Evolutionary conservation across 257 asterid genomes (phyloP), one percentile per base, ranked within the genome.

Genomic region (Cruciata laevipes): DNA sequence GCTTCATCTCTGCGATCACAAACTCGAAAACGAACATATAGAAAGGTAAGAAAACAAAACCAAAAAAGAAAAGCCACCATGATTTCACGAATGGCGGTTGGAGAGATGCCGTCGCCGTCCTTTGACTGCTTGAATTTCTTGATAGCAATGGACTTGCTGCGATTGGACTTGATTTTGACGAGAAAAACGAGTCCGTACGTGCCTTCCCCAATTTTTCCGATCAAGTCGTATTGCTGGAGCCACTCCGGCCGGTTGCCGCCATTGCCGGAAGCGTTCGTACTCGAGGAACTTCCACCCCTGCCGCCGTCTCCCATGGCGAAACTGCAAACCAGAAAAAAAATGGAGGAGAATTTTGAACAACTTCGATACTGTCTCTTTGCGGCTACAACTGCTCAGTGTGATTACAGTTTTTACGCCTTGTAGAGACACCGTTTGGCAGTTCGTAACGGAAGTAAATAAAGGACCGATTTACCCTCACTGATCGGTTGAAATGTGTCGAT

Each of bases 11-110:
- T n/a, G 42, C 17, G 9, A 16, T 31, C 16, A 17, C 21, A 30
- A 25, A 58, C 37, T 58, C 17, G 35, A 56, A 21, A 51, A 47
- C 0, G 20, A 66, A 52, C 57, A 23, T 53, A 1, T 30, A 21
- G 20, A 11, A 67, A 51, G 55, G 6, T 47, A 47, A n/a, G n/a
- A 47, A 4, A 35, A 37, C 0, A 7, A 7, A 14, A 17, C 35
- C 31, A 17, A 21, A 27, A 7, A 14, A 7, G 21, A 47, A 47
- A 47, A 25, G 3, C 23, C 66, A 93, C 99, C 99, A 93, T 93
- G 67, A 93, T 93, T 84, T 93, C 99, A 25, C 98, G 96, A 78
- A 92, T 92, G 31, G 98, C 98, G n/a, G 97, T 92, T 11, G 98
- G 98, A 65, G 98, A 92, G 69, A 92, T 95, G 69, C 98, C 97